These are phyloP conservation scores for Bipolaris victoriae DNA, from an alignment of 2,329 filamentous ascomycete genomes.

Conservation along the genomic window DNA sequence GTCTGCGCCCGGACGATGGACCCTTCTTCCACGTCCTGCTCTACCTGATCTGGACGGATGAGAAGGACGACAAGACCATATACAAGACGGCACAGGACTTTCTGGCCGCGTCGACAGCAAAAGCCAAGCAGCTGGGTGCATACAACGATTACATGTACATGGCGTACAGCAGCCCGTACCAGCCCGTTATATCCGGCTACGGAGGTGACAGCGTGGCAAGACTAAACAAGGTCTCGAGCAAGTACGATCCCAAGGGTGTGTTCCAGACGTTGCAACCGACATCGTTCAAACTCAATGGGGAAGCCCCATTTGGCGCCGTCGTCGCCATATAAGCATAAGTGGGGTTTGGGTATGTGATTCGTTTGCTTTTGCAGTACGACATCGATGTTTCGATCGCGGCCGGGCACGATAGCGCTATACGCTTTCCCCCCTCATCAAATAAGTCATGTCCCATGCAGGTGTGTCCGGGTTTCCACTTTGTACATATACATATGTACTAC, in stretches of 20 bases:
- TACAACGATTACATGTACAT: constrained; percentile 47
- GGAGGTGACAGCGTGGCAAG: constrained; percentile 44
- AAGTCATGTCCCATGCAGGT: too few relatives aligned
- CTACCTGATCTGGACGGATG: constrained; percentile 27
- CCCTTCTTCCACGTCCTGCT: constrained; percentile 27
- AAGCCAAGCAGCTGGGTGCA: constrained; percentile 12
- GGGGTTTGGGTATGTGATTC: too few relatives aligned
- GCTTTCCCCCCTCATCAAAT: too few relatives aligned
- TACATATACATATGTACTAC: too few relatives aligned
- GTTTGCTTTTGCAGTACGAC: background rate
- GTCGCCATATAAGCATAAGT: too few relatives aligned
- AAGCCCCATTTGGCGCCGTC: background rate
- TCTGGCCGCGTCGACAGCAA: background rate
- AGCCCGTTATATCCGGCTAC: constrained; percentile 51
- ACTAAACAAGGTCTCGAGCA: constrained; percentile 11
- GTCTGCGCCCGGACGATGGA: constrained; percentile 20
- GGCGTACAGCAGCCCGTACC: constrained; percentile 54
- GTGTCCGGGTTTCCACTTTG: too few relatives aligned
- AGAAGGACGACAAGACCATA: constrained; percentile 28
- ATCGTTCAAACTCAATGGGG: constrained; percentile 18
- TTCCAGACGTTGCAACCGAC: constrained; percentile 20
- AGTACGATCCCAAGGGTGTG: constrained; percentile 17
- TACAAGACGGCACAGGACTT: constrained; percentile 22
- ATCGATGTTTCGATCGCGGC: background rate
- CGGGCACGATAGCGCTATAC: too few relatives aligned